Percentiles rank a stretch among this genome's conserved stretches.
Evolutionary conservation across 768 basidiomycete species (phyloP).

Genomic region (Boletus subcaerulescens): DNA sequence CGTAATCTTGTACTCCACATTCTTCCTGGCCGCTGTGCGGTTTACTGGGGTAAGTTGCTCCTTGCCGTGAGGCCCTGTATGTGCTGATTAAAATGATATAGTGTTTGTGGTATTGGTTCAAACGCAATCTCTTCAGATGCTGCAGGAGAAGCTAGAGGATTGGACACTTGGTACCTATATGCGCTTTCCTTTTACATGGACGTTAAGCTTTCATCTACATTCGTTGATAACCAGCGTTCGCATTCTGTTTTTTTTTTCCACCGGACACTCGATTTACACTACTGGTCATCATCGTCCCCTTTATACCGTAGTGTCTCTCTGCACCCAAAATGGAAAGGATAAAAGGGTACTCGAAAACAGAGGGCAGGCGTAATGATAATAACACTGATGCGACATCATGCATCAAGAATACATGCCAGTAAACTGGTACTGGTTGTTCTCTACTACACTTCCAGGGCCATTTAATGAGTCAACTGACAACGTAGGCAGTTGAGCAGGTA

Average conservation of each 20-base stretch:
- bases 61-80: neutral
- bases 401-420: slow-evolving; percentile 58
- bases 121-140: slow-evolving; percentile 76
- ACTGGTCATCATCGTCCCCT: slow-evolving; percentile 15
- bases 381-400: neutral
- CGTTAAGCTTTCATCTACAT: slow-evolving; percentile 31
- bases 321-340: slow-evolving; percentile 22
- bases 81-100: slow-evolving; percentile 27
- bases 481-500: slow-evolving; percentile 17
- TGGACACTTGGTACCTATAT: slow-evolving; percentile 9
- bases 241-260: slow-evolving; percentile 5
- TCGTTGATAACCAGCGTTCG: slow-evolving; percentile 25
- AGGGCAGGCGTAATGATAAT: slow-evolving; percentile 13
- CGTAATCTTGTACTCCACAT: slow-evolving; percentile 79
- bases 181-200: slow-evolving; percentile 23
- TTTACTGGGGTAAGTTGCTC: slow-evolving; percentile 65
- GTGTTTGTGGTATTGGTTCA: slow-evolving; percentile 84
- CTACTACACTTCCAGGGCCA: slow-evolving; percentile 7
- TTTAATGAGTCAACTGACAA: slow-evolving; percentile 14
- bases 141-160: slow-evolving; percentile 65
- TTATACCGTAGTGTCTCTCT: slow-evolving; percentile 23
- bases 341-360: slow-evolving; percentile 19
- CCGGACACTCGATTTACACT: slow-evolving; percentile 26
- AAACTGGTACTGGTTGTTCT: slow-evolving; percentile 35
- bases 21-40: slow-evolving; percentile 65